Evolutionary conservation across 2,329 filamentous ascomycete genomes (phyloP), one percentile per base, ranked within the genome.

Genomic region (Phyllosticta ampelicida): DNA sequence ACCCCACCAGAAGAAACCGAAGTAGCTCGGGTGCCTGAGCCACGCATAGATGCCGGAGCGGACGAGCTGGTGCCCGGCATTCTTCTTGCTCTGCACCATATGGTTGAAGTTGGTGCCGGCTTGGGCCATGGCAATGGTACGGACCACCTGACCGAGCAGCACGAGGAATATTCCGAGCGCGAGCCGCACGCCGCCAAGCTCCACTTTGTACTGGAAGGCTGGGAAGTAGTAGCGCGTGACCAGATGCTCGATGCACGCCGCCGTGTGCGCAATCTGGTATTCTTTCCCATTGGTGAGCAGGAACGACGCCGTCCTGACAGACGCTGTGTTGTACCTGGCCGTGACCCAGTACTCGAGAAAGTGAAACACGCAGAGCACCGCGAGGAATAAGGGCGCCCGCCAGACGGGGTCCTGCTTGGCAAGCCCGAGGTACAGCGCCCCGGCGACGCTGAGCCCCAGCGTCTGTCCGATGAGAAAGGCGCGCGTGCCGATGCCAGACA

Each of bases 1-100:
- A 0, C 89, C 90, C 92, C 92, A 99, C 85, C 90, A 97, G 73
- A 96, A 99, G 76, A 96, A 99, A 3, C 92, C 94, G 75, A 97
- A 96, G 74, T 99, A 99, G 60, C 87, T 87, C 11, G 94, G 94
- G 72, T 99, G 94, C 21, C 94, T 78, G 55, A 95, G 75, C 51
- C 80, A 71, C 8, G 77, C 75, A 71, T 97, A 99, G 30, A 97
- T 75, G 0, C 94, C 94, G 26, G 77, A 77, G 0, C 87, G 95
- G 2, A 99, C 88, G n/a, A 99, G 80, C 52, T 78, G 78, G 71
- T 99, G 94, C 1, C 82, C 83, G 3, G 84, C 80, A 66, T 84
- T 86, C 61, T 78, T 82, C 62, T 81, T 73, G 51, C 74, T 83
- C 72, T 94, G 89, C 9, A 96, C 85, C 30, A 85, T 83, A 65